Percentiles rank a stretch among this genome's conserved stretches.
Conservation (phyloP, 352 stramenopile species). For the Phytophthora macrochlamydospora region DNA sequence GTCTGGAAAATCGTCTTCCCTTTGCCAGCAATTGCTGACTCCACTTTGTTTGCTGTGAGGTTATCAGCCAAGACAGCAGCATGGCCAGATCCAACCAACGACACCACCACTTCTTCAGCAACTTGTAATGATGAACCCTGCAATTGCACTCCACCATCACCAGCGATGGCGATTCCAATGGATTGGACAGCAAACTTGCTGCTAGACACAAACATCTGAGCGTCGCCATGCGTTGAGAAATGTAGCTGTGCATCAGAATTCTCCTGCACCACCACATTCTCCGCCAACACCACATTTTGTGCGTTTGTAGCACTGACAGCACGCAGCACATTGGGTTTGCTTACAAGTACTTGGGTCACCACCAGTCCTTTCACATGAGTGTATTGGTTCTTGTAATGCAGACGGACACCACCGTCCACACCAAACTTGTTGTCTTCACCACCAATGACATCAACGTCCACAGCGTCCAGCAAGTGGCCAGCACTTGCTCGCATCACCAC, state of each 20-base stretch:
- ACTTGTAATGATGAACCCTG: constrained; percentile 20
- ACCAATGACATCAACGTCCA: constrained; percentile 26
- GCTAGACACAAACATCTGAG: constrained; percentile 20
- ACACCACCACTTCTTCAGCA: constrained; percentile 25
- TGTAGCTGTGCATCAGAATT: constrained; percentile 25
- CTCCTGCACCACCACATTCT: constrained; percentile 35
- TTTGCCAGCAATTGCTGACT: constrained; percentile 32
- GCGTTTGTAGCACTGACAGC: constrained; percentile 11
- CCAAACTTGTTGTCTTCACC: constrained; percentile 18
- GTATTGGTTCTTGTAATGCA: constrained; percentile 54
- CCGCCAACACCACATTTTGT: constrained; percentile 36
- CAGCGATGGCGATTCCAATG: constrained; percentile 16
- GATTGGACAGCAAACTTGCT: constrained; percentile 18
- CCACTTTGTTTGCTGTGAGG: constrained; percentile 21
- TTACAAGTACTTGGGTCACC: constrained; percentile 39
- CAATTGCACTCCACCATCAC: constrained; percentile 39
- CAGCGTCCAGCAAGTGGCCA: constrained; percentile 26
- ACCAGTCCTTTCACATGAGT: constrained; percentile 35
- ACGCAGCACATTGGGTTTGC: constrained; percentile 24
- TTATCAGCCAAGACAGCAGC: constrained; percentile 31
- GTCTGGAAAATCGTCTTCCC: constrained; percentile 43
- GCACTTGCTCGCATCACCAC: constrained; percentile 36
- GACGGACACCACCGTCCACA: constrained; percentile 30
- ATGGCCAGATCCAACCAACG: constrained; percentile 18
- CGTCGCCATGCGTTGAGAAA: constrained; percentile 28